Base-by-base conservation (phyloP, 208 protist genomes). In the Leishmania arabica region DNA sequence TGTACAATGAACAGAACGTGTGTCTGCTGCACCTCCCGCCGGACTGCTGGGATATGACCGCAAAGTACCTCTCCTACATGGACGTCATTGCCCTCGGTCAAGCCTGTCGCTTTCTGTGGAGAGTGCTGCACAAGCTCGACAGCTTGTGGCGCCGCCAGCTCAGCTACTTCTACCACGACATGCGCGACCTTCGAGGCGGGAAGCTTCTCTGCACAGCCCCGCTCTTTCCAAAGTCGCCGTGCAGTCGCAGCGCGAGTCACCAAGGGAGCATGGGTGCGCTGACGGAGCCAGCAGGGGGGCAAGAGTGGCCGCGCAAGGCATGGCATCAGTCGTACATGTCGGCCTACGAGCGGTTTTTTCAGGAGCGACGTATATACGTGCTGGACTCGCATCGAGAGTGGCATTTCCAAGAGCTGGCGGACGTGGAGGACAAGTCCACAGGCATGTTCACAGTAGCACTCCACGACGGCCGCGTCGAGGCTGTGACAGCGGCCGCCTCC, bases 121-220 rank as follows among this genome's bases (percentile, higher is more conserved):
- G 77, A 4, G 51, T 82, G 31, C 72, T 95, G 53, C 87, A 88
- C 53, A 51, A 70, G 42, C 89, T 85, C 8, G 91, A 94, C n/a
- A 91, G 80, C 64, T 83, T 97, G 45, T 97, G 93, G 93, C 75
- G 78, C 77, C 70, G 79, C 54, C 93, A 97, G 84, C 84, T 97
- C 2, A 58, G 86, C 37, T 92, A 91, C 68, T 91, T 95, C 69
- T 85, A 90, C 66, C 60, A 80, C 4, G 90, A 95, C 51, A 84
- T 97, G 77, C 65, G 68, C 21, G 80, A 84, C 69, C 84, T 95
- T 74, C 86, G 90, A 8, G 86, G 89, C 45, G 88, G 88, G 21
- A 66, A 86, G 62, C 83, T 95, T 42, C 86, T 97, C 24, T 83
- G 66, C 69, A 95, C 84, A 1, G 83, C 88, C 31, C 85, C 91